Evolutionary conservation across 2,329 filamentous ascomycete genomes (phyloP).

Genomic region (Talaromyces verruculosus): DNA sequence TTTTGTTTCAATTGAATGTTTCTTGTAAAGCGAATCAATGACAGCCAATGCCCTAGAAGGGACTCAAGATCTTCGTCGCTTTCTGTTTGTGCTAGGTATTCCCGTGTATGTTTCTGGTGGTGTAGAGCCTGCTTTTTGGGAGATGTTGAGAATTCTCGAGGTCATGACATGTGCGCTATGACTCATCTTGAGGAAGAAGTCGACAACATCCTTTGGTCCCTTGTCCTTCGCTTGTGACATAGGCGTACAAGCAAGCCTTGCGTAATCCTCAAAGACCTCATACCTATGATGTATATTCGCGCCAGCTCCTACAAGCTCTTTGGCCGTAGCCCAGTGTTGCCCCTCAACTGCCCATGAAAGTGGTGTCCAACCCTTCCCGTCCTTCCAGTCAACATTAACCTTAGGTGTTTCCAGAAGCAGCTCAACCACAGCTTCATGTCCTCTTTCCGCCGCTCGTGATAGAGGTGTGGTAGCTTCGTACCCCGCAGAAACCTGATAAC

Average conservation of each 20-base stretch:
- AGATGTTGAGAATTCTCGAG: neutral
- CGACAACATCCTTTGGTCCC: neutral
- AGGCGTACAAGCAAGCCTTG: neutral
- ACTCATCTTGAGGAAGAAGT: neutral
- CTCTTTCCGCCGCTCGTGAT: neutral
- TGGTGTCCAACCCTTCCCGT: neutral
- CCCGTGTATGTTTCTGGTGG: neutral
- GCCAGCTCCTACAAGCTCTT: neutral
- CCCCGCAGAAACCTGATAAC: neutral
- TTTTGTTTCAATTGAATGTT: too few relatives aligned
- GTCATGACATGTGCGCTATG: neutral
- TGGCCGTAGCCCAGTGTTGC: neutral
- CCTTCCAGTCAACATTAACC: neutral
- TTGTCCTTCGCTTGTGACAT: neutral
- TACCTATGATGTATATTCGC: neutral
- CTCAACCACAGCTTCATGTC: neutral
- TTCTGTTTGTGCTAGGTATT: neutral
- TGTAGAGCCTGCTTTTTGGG: neutral
- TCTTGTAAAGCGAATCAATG: too few relatives aligned
- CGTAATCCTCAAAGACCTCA: neutral
- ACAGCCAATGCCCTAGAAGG: neutral
- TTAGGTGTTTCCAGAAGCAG: neutral
- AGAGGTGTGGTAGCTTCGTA: neutral
- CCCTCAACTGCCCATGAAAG: neutral
- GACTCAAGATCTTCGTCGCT: neutral